Evolutionary conservation across 345 rosid species (phyloP), one percentile per base, ranked within the genome.

Genomic region (Gossypioides kirkii): DNA sequence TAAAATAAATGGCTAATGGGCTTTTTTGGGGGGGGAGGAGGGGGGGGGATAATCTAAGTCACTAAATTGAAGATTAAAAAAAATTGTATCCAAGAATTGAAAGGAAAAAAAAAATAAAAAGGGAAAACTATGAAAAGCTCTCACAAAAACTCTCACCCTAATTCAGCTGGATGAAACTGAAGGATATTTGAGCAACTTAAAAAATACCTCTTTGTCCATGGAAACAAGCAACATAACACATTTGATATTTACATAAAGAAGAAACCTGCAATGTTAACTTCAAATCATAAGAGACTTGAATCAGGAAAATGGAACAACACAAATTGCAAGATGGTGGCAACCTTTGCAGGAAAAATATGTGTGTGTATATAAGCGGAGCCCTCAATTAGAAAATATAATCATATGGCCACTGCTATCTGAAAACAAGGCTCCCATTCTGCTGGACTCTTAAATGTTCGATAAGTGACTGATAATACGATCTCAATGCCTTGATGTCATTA

Each of bases 361-460:
- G 26, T 20, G 20, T 20, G 16, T 43, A 10, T 10, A 10, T 13
- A n/a, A n/a, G 22, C 56, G 50, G 25, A 42, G 50, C 38, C 16
- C 20, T 38, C 56, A 10, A 28, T 26, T 38, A 38, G 12, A 32
- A 22, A 28, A 20, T 7, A 14, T 7, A 38, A 54, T 11, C 67
- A 4, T 45, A 45, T 26, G 47, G 2, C 45, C 43, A 23, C 68
- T 82, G 97, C 88, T 89, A 95, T 89, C 98, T 90, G 89, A 92
- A 90, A 74, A 83, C 92, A 41, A 79, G 88, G 81, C 77, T 86
- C 68, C 96, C 97, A 12, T 95, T 92, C 79, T 88, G 96, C 67
- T 88, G 96, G 69, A 74, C 78, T 69, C 98, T 80, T 70, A 92
- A 70, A 72, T 80, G 91, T 77, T 91, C 97, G 16, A 89, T 81